These are phyloP conservation scores for Solanum bulbocastanum DNA, from an alignment of 257 asterid genomes.

Conservation along the genomic window DNA sequence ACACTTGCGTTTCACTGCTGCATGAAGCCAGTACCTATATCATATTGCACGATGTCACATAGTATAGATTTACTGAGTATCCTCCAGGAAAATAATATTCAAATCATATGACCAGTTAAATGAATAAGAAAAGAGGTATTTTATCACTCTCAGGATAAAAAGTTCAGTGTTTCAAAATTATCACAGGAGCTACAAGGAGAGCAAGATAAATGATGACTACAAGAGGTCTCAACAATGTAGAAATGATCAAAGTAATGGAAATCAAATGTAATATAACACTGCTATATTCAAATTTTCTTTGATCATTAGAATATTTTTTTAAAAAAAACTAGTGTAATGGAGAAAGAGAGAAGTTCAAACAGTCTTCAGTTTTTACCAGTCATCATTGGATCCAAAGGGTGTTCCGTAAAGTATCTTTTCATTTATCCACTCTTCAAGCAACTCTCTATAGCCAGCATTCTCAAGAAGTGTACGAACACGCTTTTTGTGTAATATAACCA, in stretches of 20 bases:
- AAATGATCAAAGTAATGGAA: not conserved
- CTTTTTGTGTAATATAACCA: conserved; percentile 62
- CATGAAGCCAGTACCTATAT: conserved; percentile 92
- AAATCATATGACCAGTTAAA: not conserved
- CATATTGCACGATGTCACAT: not conserved
- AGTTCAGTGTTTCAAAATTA: not conserved
- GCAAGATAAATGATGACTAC: not conserved
- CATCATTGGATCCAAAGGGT: conserved; percentile 95
- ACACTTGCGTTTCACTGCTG: conserved; percentile 80
- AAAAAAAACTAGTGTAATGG: not conserved
- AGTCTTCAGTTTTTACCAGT: conserved; percentile 34
- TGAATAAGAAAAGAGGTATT: not conserved
- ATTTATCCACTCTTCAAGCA: conserved; percentile 63
- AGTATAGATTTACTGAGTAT: not conserved
- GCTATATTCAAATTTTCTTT: not conserved
- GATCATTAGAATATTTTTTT: not conserved
- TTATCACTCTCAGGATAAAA: not conserved
- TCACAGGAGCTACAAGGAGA: not conserved
- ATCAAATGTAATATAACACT: not conserved
- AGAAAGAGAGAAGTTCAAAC: not conserved
- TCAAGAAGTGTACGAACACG: conserved; percentile 63
- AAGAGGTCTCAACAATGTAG: not conserved
- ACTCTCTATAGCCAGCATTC: conserved; percentile 59
- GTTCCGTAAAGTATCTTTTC: conserved; percentile 62
- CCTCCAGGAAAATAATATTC: not conserved